Conservation (phyloP, 306 rosid species). For the Sicyos baderoa region DNA sequence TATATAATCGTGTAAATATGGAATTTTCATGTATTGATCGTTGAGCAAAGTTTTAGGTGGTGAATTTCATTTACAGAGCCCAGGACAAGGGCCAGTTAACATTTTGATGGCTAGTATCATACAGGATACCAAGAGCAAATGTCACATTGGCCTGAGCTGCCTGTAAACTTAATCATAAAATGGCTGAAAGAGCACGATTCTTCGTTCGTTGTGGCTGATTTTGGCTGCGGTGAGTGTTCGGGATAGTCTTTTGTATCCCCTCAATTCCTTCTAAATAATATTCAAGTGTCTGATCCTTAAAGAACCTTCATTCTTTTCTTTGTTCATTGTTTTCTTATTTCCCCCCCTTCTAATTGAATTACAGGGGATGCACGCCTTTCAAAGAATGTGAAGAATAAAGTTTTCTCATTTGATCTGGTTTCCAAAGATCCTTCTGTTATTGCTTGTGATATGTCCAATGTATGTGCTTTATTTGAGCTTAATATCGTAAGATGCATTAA, state of each 20-base stretch:
- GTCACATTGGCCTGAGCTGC: slow-evolving; percentile 90
- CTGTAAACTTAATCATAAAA: slow-evolving; percentile 63
- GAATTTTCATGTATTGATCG: neutral
- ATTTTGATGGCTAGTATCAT: slow-evolving; percentile 68
- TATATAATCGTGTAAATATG: neutral
- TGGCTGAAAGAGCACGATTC: slow-evolving; percentile 70
- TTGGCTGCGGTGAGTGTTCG: slow-evolving; percentile 78
- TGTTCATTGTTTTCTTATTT: neutral
- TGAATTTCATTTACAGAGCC: slow-evolving; percentile 8
- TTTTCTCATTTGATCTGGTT: slow-evolving; percentile 85
- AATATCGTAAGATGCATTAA: neutral
- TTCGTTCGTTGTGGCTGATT: slow-evolving; percentile 78
- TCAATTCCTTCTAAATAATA: neutral
- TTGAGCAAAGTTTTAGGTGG: neutral
- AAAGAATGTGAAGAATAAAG: slow-evolving; percentile 66
- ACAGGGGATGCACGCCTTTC: slow-evolving; percentile 91
- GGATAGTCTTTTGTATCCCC: neutral
- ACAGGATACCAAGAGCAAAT: slow-evolving; percentile 86
- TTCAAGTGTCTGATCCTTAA: neutral
- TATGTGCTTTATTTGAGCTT: slow-evolving; percentile 30
- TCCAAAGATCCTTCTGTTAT: slow-evolving; percentile 66
- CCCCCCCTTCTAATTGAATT: slow-evolving; percentile 16
- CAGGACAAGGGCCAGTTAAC: slow-evolving; percentile 15
- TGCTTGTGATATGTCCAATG: slow-evolving; percentile 89
- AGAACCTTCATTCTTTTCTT: neutral